Conservation (phyloP, 1,284 basidiomycete species). For the Marasmius tenuissimus region DNA sequence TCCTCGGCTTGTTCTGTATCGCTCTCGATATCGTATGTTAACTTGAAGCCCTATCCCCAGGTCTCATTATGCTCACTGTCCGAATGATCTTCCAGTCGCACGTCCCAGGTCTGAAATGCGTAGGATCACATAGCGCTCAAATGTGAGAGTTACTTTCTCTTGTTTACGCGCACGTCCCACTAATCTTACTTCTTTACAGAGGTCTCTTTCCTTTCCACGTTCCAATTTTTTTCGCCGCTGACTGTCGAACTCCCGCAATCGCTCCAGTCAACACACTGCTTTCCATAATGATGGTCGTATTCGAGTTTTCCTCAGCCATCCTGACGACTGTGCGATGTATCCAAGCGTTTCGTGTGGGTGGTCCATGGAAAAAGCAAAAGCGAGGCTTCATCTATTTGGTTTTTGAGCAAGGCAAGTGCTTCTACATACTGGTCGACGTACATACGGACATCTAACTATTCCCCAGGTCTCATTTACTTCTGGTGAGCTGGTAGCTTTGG, state of each 20-base stretch:
- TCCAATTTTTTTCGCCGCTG: background rate
- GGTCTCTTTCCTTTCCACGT: background rate
- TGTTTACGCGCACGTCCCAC: background rate
- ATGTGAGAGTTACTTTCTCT: background rate
- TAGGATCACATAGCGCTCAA: background rate
- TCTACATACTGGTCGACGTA: background rate
- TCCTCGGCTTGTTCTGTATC: slow-evolving; percentile 24
- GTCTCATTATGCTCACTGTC: background rate
- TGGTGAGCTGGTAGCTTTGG: slow-evolving; percentile 15
- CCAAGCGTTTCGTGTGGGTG: slow-evolving; percentile 11
- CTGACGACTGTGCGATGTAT: slow-evolving; percentile 24
- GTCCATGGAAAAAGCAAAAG: slow-evolving; percentile 9
- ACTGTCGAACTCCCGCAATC: background rate
- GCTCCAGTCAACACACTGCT: slow-evolving; percentile 21
- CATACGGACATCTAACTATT: background rate
- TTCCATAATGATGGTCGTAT: slow-evolving; percentile 27
- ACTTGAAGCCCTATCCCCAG: background rate
- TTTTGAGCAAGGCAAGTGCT: slow-evolving; percentile 19
- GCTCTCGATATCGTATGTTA: slow-evolving; percentile 27
- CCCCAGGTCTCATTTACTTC: slow-evolving; percentile 25
- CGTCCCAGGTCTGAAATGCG: background rate
- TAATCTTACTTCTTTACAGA: background rate
- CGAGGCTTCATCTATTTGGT: slow-evolving; percentile 5
- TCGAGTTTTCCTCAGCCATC: slow-evolving; percentile 25
- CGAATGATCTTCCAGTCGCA: background rate